Conservation (phyloP, 106 monocot species). For the Dendrobium huoshanense region DNA sequence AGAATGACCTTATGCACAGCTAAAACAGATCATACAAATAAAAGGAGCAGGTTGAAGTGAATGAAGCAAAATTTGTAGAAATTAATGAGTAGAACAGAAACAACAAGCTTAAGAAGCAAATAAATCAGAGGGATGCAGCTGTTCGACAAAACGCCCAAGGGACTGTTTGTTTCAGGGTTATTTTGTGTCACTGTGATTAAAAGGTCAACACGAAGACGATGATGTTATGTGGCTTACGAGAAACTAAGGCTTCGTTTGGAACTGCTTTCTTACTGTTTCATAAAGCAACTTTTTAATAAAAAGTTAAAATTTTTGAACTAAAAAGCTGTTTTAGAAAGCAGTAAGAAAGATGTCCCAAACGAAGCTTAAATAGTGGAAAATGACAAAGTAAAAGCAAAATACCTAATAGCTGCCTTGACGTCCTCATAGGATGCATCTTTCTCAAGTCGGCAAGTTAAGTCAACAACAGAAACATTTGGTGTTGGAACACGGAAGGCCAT, state of each 20-base stretch:
- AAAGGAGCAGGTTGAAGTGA: neutral
- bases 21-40: neutral
- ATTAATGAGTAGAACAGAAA: neutral
- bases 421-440: slow-evolving; percentile 89
- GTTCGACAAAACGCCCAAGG: neutral
- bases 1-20: neutral
- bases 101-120: neutral
- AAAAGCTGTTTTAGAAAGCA: too few species aligned
- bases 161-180: neutral
- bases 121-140: neutral
- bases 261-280: too few species aligned
- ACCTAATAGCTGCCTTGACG: slow-evolving; percentile 92
- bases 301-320: too few species aligned
- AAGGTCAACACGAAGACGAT: neutral
- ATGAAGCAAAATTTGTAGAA: neutral
- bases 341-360: too few species aligned
- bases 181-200: neutral
- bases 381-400: slow-evolving; percentile 11
- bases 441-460: slow-evolving; percentile 88
- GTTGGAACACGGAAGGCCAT: slow-evolving; percentile 99
- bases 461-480: slow-evolving; percentile 94
- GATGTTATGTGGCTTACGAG: too few species aligned
- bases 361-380: neutral
- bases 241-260: too few species aligned
- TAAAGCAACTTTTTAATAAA: too few species aligned